These are phyloP conservation scores for Pythium plurisporium DNA, from an alignment of 352 stramenopile genomes.

Conservation along the genomic window DNA sequence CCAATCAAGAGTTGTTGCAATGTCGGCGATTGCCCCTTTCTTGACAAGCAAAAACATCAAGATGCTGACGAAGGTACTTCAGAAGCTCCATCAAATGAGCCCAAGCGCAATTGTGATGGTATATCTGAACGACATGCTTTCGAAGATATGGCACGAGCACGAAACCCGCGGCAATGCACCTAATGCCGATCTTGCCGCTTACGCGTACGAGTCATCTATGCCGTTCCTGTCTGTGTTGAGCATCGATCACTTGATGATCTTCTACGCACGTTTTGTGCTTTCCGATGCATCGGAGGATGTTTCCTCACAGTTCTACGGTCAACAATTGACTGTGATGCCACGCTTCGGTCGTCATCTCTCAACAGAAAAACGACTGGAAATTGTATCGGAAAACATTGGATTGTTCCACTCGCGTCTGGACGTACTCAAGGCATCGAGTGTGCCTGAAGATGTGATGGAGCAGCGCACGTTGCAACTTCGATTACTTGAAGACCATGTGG, in stretches of 20 bases:
- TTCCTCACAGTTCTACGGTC: constrained; percentile 47
- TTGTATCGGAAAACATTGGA: constrained; percentile 39
- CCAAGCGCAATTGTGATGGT: constrained; percentile 64
- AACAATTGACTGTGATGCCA: constrained; percentile 26
- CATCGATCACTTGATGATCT: constrained; percentile 63
- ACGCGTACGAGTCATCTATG: constrained; percentile 67
- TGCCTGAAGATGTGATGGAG: constrained; percentile 18
- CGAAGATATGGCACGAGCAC: constrained; percentile 44
- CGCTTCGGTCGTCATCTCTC: constrained; percentile 40
- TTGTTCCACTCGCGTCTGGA: constrained; percentile 46
- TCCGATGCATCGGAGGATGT: constrained; percentile 16
- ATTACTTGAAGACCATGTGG: constrained; percentile 9
- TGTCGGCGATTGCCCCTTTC: constrained; percentile 43
- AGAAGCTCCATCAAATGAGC: constrained; percentile 56
- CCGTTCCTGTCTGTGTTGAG: constrained; percentile 61
- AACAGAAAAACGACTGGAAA: constrained; percentile 41
- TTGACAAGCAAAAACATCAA: constrained; percentile 63
- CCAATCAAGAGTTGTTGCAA: constrained; percentile 21
- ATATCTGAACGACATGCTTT: constrained; percentile 49
- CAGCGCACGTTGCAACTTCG: neutral
- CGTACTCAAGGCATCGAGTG: constrained; percentile 26
- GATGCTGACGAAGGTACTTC: constrained; percentile 66
- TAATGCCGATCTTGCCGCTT: constrained; percentile 40
- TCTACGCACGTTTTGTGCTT: constrained; percentile 43
- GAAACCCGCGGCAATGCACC: constrained; percentile 5